Base-by-base conservation (phyloP, 208 protist genomes). In the Trypanosomatidae sp. region DNA sequence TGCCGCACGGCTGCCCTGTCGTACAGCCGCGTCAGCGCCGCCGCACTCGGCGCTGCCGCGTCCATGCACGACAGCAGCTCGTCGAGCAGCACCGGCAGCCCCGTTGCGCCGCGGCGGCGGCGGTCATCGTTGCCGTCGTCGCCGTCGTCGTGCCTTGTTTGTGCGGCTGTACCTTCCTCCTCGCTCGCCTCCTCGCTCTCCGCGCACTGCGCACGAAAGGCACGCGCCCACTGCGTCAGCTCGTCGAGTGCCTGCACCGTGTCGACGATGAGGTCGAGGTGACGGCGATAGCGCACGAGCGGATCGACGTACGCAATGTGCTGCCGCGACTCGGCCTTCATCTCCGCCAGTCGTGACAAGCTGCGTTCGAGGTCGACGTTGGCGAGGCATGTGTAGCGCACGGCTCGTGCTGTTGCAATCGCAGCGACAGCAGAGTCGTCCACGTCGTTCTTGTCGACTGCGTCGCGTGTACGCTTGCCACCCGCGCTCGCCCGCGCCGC, bases 231-330 rank as follows among this genome's bases (percentile, higher is more conserved):
- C 0, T 38, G 50, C 11, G 82, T 48, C 68, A 89, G 71, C 20
- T 86, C 59, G 16, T 50, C 49, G 40, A 88, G 69, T 13, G 66
- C 71, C 10, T 74, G 47, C 10, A 93, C 67, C 8, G 72, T 68
- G 21, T 61, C 45, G 16, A 86, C 30, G 49, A 95, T 91, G 21
- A 87, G 48, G 39, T 55, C 51, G 8, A 92, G 55, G 54, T 89
- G 67, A 53, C 88, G 90, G 32, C 78, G 80, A 49, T 87, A 88
- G 47, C 76, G 69, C 25, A 90, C 60, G 33, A 89, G 64, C 0
- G 84, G 78, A 49, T 95, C 84, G 6, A 92, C 81, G 47, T 74
- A 95, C 4, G 80, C 63, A 28, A 95, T 73, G 40, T 76, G 47
- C 28, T 54, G 28, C 35, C 48, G 35, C 35, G 68, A 46, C 16